Base-by-base conservation (phyloP, 305 asterid species). In the Euphrasia arctica region DNA sequence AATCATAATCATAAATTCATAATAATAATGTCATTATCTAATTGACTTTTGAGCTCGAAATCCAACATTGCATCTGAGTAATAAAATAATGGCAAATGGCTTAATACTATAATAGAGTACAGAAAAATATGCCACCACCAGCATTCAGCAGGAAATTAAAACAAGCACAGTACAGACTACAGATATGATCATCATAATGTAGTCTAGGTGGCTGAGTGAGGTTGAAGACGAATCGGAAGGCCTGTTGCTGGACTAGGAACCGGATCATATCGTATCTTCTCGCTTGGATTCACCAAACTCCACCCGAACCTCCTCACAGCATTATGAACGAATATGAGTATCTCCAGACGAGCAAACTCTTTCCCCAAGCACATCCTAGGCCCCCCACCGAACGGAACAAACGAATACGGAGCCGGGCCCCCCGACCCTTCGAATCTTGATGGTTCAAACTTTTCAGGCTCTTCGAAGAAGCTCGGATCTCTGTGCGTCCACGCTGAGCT, bases 311-410 rank as follows among this genome's bases (percentile, higher is more conserved):
- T 68, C 25, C 25, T 69, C 1, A 83, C 65, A 31, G 77, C 15
- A n/a, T 81, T 77, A 54, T 81, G 77, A 2, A 81, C 76, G 68
- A 84, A 81, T 6, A 77, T 71, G 5, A 84, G 82, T 68, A 84
- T 79, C 73, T 79, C 85, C 36, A 84, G 70, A 1, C 90, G 78
- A 62, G 87, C 87, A 12, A 75, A 77, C 77, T 81, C 85, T 72
- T 81, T 79, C 15, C 87, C 86, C 61, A 78, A n/a, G 72, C 88
- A 80, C 88, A 82, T 82, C 10, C 88, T 63, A 34, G 88, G 79
- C 4, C 91, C 91, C 58, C 88, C 91, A 4, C 88, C 91, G 2
- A 82, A 85, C 1, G 86, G 76, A 29, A 82, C 74, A 28, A 61
- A 82, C 0, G 86, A 73, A 49, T 47, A 85, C 63, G 89, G 85